Base-by-base conservation (phyloP, 176 grass and related monocot species). In the Oryza glumipatula region DNA sequence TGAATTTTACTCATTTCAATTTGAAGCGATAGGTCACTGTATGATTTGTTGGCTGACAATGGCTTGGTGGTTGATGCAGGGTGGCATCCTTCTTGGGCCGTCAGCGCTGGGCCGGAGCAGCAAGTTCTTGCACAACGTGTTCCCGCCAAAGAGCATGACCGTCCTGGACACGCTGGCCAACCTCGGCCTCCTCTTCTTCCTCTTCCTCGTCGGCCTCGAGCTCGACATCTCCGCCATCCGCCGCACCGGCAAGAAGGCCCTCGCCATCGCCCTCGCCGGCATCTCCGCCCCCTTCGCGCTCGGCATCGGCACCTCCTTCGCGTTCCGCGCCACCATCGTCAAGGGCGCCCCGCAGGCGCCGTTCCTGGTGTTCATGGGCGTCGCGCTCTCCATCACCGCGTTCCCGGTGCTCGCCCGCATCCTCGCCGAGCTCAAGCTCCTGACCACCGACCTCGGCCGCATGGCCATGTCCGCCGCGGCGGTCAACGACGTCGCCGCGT, bases 151-250 rank as follows among this genome's bases (percentile, higher is more conserved):
- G 49, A 93, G 94, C 88, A 65, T 95, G 83, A 86, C 91, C 39
- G 91, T 95, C 65, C 80, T 95, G 69, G 94, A 95, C 77, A 95
- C 94, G 24, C 72, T 95, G 6, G 80, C 94, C 33, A 95, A 93
- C 88, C 58, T 95, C 0, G 94, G 94, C 17, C 86, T 95, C 32
- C 86, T 95, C 47, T 91, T 95, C 86, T 95, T 95, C 69, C 91
- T 95, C 21, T 95, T 95, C 88, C 94, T 95, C 26, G 88, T 95
- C 14, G 94, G 94, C 3, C 94, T 95, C 3, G 94, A 95, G 74
- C 83, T 95, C 6, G 94, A 95, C 80, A 33, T 95, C 52, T 35
- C 88, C 24, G 35, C 86, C 80, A 89, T 95, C 71, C 91, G 88
- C 44, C 94, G 91, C 49, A 95, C 94, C 0, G 94, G 94, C 3